These are phyloP conservation scores for Arthrobotrys sphaeroides DNA, from an alignment of 2,329 filamentous ascomycete genomes.

Conservation along the genomic window DNA sequence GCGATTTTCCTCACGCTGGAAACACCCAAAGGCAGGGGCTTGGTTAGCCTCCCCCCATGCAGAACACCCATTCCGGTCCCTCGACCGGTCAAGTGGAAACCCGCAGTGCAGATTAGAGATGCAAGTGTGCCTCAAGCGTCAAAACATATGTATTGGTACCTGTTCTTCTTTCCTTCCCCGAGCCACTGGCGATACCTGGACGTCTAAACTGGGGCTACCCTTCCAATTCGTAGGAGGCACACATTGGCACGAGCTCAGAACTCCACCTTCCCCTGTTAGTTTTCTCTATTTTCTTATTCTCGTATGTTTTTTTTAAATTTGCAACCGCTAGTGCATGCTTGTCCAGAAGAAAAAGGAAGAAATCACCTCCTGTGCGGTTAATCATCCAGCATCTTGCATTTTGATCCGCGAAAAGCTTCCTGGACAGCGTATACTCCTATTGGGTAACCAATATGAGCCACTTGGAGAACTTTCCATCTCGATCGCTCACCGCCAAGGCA, in stretches of 20 bases:
- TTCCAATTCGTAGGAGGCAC: not conserved
- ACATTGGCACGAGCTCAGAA: not conserved
- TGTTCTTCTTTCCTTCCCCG: not conserved
- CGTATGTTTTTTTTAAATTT: not conserved
- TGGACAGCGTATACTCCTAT: not conserved
- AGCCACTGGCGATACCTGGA: not conserved
- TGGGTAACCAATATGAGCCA: not conserved
- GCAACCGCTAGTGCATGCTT: not conserved
- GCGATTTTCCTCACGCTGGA: not conserved
- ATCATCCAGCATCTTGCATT: not conserved
- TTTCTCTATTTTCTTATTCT: not conserved
- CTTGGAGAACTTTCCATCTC: not conserved
- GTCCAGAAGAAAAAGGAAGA: not conserved
- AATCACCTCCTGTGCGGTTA: not conserved
- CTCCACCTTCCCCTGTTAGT: not conserved
- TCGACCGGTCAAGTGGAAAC: not conserved
- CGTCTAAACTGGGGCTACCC: not conserved
- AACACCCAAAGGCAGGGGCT: conserved; percentile 2
- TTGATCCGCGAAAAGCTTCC: not conserved
- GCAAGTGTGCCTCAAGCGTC: not conserved
- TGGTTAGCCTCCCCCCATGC: conserved; percentile 11
- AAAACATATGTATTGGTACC: not conserved
- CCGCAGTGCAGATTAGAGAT: not conserved
- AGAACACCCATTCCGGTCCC: conserved; percentile 1
- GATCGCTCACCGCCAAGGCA: not conserved